Conservation (phyloP, 139 green algal genomes). For the Mesotaenium endlicherianum region DNA sequence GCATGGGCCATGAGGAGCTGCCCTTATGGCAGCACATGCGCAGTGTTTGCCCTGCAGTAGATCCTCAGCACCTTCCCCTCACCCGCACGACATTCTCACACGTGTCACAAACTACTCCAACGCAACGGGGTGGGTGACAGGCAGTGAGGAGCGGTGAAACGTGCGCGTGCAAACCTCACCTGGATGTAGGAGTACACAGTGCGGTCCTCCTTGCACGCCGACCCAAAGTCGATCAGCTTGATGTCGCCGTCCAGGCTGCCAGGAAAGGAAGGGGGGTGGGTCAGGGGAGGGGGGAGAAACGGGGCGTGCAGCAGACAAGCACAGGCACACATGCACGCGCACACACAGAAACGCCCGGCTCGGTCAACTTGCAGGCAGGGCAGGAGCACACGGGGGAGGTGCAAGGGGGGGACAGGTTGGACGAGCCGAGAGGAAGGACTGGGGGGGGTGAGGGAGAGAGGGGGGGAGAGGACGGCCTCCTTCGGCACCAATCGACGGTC, state of each 20-base stretch:
- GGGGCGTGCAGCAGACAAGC: neutral
- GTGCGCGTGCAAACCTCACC: too few relatives aligned
- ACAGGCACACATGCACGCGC: neutral
- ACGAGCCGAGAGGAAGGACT: neutral
- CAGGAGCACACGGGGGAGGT: neutral
- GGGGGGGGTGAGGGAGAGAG: neutral
- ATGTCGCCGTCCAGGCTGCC: constrained; percentile 61
- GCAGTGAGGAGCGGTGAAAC: too few relatives aligned
- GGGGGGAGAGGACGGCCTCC: too few relatives aligned
- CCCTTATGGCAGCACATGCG: too few relatives aligned
- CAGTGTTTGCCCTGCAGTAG: too few relatives aligned
- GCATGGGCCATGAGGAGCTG: too few relatives aligned
- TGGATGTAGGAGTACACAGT: constrained; percentile 98
- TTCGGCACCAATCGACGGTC: too few relatives aligned
- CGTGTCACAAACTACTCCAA: too few relatives aligned
- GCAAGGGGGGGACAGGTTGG: neutral
- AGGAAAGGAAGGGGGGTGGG: neutral
- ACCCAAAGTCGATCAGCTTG: constrained; percentile 98
- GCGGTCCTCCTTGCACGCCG: constrained; percentile 86
- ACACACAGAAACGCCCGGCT: neutral
- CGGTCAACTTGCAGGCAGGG: too few relatives aligned
- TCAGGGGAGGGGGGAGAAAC: neutral
- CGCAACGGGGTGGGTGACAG: too few relatives aligned
- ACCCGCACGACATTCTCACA: too few relatives aligned
- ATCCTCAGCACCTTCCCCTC: too few relatives aligned